Conservation (phyloP, 2,329 filamentous ascomycete species). For the Madurella mycetomatis region DNA sequence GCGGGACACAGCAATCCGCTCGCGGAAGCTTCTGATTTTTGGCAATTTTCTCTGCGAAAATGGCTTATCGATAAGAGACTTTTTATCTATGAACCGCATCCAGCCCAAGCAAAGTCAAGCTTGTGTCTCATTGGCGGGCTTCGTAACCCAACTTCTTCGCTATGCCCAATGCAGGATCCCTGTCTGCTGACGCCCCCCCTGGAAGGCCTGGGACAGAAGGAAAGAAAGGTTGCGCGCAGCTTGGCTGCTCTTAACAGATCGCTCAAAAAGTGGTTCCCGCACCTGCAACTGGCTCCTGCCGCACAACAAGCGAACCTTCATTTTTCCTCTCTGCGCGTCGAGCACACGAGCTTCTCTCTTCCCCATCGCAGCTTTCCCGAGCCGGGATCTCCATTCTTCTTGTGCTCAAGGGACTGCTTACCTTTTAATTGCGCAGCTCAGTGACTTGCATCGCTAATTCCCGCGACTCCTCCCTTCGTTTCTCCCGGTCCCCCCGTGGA, state of each 20-base stretch:
- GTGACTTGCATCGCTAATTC: constrained; percentile 16
- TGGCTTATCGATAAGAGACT: constrained; percentile 25
- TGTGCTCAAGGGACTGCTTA: constrained; percentile 12
- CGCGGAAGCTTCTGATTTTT: constrained; percentile 8
- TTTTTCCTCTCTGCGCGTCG: constrained; percentile 14
- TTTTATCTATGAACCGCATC: background rate
- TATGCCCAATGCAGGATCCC: constrained; percentile 19
- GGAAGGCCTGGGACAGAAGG: constrained; percentile 4
- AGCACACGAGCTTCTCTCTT: constrained; percentile 13
- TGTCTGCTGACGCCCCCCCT: constrained; percentile 20
- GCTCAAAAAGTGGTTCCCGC: constrained; percentile 20
- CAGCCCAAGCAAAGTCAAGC: background rate
- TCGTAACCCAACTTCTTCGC: background rate
- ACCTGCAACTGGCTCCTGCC: constrained; percentile 14
- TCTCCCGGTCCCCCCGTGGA: constrained; percentile 13
- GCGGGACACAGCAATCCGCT: constrained; percentile 2
- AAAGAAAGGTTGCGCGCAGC: constrained; percentile 11
- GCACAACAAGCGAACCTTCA: constrained; percentile 18
- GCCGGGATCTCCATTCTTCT: background rate
- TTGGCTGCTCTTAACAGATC: constrained; percentile 25
- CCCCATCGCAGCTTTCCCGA: constrained; percentile 5
- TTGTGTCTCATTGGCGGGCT: constrained; percentile 10
- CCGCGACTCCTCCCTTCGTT: constrained; percentile 15
- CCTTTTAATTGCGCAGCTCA: constrained; percentile 18
- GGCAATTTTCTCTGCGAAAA: constrained; percentile 20